Percentiles rank a stretch among this genome's conserved stretches.
Evolutionary conservation across 2,329 filamentous ascomycete genomes (phyloP).

Genomic region (Fusarium sterilihyphosum): DNA sequence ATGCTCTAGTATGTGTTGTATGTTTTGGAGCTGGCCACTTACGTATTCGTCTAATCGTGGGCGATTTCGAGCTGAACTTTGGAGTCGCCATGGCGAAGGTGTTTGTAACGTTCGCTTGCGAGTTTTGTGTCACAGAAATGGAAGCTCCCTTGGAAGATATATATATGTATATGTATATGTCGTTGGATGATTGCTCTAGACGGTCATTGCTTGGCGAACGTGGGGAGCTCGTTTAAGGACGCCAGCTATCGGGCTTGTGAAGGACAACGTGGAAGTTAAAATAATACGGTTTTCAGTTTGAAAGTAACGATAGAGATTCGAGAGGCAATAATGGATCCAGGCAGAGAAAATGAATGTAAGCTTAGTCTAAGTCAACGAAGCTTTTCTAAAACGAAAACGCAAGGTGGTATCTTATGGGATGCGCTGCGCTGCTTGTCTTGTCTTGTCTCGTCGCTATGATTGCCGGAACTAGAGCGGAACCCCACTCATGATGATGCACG

Average conservation of each 20-base stretch:
- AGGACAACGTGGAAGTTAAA: neutral
- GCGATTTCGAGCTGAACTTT: constrained; percentile 77
- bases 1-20: neutral
- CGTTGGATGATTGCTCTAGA: neutral
- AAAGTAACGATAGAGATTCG: neutral
- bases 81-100: constrained; percentile 50
- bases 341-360: neutral
- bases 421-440: neutral
- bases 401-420: constrained; percentile 34
- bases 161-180: neutral
- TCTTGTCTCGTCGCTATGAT: constrained; percentile 12
- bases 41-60: constrained; percentile 87
- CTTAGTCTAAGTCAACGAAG: constrained; percentile 18
- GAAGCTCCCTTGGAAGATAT: neutral
- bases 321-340: neutral
- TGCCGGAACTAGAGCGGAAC: constrained; percentile 14
- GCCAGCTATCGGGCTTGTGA: neutral
- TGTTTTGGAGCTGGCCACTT: constrained; percentile 47
- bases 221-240: constrained; percentile 9
- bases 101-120: neutral
- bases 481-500: constrained; percentile 31
- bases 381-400: constrained; percentile 25
- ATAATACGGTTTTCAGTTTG: neutral
- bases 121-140: neutral
- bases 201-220: constrained; percentile 8